phyloP scores from a whole-genome alignment of 805 yeast species.

The Vanderwaltozyma polyspora region DNA sequence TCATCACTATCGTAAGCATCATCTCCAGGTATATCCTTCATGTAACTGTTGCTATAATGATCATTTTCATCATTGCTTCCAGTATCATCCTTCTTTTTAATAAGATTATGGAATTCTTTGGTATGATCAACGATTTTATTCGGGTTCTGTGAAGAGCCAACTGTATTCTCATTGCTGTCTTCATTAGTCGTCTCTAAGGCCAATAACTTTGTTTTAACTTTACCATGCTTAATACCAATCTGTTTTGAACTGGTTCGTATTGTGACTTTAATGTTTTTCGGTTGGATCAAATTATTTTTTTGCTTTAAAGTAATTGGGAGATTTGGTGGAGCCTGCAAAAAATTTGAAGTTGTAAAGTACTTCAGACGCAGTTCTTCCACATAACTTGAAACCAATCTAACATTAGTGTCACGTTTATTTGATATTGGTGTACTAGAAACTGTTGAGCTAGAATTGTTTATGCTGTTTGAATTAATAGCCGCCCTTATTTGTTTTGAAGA shows the following conservation, averaged over 20 bases:
- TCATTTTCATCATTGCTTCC: conserved; percentile 5
- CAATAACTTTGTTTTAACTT: conserved; percentile 25
- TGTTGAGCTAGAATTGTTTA: neutral
- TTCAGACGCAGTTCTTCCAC: conserved; percentile 25
- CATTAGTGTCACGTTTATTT: conserved; percentile 13
- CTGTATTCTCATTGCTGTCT: conserved; percentile 6
- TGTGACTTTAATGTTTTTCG: conserved; percentile 25
- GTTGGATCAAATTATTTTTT: conserved; percentile 23
- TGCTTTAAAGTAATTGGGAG: conserved; percentile 24
- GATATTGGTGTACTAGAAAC: neutral
- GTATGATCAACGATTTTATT: conserved; percentile 21
- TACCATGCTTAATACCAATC: conserved; percentile 29
- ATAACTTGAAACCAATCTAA: conserved; percentile 24
- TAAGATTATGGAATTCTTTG: conserved; percentile 23
- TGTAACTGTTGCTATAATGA: conserved; percentile 15
- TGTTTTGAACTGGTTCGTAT: conserved; percentile 27
- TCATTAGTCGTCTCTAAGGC: conserved; percentile 25
- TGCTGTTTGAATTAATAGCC: neutral
- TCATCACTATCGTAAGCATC: conserved; percentile 29
- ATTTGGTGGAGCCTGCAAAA: conserved; percentile 28
- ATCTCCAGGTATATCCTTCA: conserved; percentile 28
- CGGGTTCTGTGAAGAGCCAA: conserved; percentile 1
- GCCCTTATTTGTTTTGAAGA: neutral
- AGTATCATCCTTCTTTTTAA: conserved; percentile 12
- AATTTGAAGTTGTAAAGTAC: conserved; percentile 25